A percentile compares a stretch with the other conserved stretches of the same genome.
These are phyloP conservation scores for Zymoseptoria ardabiliae DNA, from an alignment of 2,329 filamentous ascomycete genomes.

Conservation along the genomic window DNA sequence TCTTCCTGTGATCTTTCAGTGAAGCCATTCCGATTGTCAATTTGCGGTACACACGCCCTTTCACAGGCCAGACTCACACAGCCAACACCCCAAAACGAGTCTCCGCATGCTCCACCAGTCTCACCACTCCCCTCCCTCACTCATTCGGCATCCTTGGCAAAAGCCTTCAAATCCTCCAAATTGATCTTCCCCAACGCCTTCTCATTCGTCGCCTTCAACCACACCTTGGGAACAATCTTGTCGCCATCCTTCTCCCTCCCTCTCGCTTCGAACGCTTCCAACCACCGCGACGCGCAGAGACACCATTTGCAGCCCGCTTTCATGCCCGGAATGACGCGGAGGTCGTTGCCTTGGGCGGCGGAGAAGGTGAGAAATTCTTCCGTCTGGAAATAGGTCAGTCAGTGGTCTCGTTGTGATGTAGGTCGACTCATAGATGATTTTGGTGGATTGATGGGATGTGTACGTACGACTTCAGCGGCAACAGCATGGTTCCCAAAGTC, in stretches of 20 bases:
- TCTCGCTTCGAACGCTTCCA: constrained; percentile 50
- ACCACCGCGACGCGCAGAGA: constrained; percentile 52
- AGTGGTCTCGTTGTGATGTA: not conserved
- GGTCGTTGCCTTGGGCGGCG: constrained; percentile 52
- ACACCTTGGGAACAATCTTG: constrained; percentile 42
- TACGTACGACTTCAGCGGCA: constrained; percentile 42
- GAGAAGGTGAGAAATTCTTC: constrained; percentile 53
- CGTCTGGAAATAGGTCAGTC: not conserved
- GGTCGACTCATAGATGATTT: not conserved
- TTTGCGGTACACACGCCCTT: too few species aligned
- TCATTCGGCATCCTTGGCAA: constrained; percentile 38
- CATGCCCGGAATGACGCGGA: constrained; percentile 46
- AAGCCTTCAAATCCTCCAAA: constrained; percentile 44
- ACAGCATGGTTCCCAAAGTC: constrained; percentile 56
- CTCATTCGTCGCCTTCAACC: constrained; percentile 47
- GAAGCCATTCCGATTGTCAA: too few species aligned
- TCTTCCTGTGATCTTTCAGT: too few species aligned
- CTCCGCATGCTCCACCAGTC: not conserved
- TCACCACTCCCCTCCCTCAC: constrained; percentile 1
- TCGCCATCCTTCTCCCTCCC: constrained; percentile 36
- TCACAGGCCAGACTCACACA: too few species aligned
- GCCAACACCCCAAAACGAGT: too few species aligned
- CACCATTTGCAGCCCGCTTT: constrained; percentile 57
- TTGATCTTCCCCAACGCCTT: constrained; percentile 43
- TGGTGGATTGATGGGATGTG: not conserved